Base-by-base conservation (phyloP, 2,329 filamentous ascomycete species). In the Pestalotiopsis sp. region DNA sequence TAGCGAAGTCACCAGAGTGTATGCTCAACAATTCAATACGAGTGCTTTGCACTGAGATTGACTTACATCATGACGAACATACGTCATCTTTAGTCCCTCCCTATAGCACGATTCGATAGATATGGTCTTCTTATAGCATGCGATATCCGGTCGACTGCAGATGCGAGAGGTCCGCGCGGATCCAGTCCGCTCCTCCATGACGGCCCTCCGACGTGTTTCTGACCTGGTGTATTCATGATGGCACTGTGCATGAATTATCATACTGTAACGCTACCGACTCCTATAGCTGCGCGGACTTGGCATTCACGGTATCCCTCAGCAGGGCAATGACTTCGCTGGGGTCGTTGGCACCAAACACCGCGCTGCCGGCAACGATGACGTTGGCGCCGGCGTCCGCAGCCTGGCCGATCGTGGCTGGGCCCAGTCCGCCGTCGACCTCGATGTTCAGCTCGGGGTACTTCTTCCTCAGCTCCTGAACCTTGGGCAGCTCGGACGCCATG, bases 321-420 rank as follows among this genome's bases (percentile, higher is more conserved):
- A 92, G 85, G n/a, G 86, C 82, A 77, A 99, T 98, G 27, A 98
- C 94, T 73, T 96, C 92, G 5, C 88, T 88, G 0, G 96, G 96
- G 77, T 97, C 93, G 77, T 94, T 87, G 20, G 96, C 95, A 45
- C 95, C 94, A 81, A 98, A 99, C 7, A 99, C 94, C 55, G 96
- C 96, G 76, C 93, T 97, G 38, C 96, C 96, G 12, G 96, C 95
- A 65, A 99, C 96, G 77, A 99, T 99, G 68, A 99, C 96, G 76
- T 99, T 99, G 67, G 96, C 96, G 41, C 96, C 96, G 0, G 96
- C 96, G 70, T 97, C 94, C 0, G 96, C 96, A 7, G 96, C 96
- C 78, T 95, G 92, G 76, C 96, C 95, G 74, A 99, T 96, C 0
- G 96, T 99, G 72, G 90, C 89, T 66, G 94, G 90, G 1, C 94